Base-by-base conservation (phyloP, 202 grass and related monocot genomes). In the Zizania palustris region DNA sequence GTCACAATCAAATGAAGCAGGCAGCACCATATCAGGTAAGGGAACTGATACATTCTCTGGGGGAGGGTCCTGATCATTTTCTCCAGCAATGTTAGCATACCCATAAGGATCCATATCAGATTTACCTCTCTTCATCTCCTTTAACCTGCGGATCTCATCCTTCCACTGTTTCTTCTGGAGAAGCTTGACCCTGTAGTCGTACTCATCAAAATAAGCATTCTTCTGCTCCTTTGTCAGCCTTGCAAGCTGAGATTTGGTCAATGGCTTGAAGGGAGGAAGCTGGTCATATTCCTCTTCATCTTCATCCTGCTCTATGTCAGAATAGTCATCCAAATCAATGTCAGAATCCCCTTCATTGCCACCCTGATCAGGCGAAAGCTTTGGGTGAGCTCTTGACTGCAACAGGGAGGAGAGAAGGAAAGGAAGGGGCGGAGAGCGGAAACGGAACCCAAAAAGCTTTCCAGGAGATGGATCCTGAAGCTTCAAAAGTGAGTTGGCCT, bases 121-220 rank as follows among this genome's bases (percentile, higher is more conserved):
- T 84, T 98, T 98, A 4, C 82, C 78, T 50, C 88, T 92, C 82
- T 94, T 98, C 87, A 98, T 92, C 80, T 98, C 96, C 75, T 88
- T 92, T 63, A 98, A 84, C 72, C 92, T 82, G 60, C 78, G 77
- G 48, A 99, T 79, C 79, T 95, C 92, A 14, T 99, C 91, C 79
- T 91, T 99, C 96, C 89, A 89, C 69, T 99, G 96, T 68, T 95
- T 99, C 83, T 99, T 99, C 67, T 93, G 86, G 62, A 99, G 76
- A 76, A 99, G 85, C 45, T 99, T 99, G 42, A 96, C 89, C 38
- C 96, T 88, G 78, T 99, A 99, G 59, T 99, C 96, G 13, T 99
- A 99, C 85, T 99, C 96, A 54, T 99, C 91, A 81, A 95, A 95
- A 85, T 95, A 99, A 36, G 85, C 91, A 78, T 85, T 90, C 80